Evolutionary conservation across 176 grass and related monocot genomes (phyloP).

Genomic region (Rhynchospora pubera): DNA sequence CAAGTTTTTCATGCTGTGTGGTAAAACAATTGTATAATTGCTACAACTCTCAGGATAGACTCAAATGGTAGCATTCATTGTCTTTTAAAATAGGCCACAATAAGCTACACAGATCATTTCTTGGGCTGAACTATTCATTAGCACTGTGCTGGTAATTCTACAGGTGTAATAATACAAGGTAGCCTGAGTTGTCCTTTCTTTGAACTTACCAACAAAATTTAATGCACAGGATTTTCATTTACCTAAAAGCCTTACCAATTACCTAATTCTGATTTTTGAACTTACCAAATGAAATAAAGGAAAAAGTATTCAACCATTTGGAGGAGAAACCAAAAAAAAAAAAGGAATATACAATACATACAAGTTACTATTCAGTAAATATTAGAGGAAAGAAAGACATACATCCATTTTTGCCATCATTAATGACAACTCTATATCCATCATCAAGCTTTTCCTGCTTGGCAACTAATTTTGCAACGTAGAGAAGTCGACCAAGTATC

Average conservation of each 20-base stretch:
- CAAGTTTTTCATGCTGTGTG: neutral
- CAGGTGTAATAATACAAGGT: neutral
- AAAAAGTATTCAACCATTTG: neutral
- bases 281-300: neutral
- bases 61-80: neutral
- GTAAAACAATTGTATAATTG: neutral
- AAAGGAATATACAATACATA: neutral
- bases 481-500: constrained; percentile 72
- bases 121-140: neutral
- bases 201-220: neutral
- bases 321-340: neutral
- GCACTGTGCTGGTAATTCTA: neutral
- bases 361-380: neutral
- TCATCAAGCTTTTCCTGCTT: constrained; percentile 91
- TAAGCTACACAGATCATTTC: neutral
- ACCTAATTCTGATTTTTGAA: neutral
- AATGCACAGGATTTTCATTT: neutral
- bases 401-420: constrained; percentile 75
- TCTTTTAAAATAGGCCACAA: neutral
- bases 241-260: neutral
- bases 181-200: neutral
- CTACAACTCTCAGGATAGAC: neutral
- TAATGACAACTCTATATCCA: constrained; percentile 88
- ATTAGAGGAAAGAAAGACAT: constrained; percentile 17
- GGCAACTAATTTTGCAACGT: constrained; percentile 70